These are phyloP conservation scores for Coriolopsis trogii DNA, from an alignment of 1,284 basidiomycete species.

Conservation along the genomic window DNA sequence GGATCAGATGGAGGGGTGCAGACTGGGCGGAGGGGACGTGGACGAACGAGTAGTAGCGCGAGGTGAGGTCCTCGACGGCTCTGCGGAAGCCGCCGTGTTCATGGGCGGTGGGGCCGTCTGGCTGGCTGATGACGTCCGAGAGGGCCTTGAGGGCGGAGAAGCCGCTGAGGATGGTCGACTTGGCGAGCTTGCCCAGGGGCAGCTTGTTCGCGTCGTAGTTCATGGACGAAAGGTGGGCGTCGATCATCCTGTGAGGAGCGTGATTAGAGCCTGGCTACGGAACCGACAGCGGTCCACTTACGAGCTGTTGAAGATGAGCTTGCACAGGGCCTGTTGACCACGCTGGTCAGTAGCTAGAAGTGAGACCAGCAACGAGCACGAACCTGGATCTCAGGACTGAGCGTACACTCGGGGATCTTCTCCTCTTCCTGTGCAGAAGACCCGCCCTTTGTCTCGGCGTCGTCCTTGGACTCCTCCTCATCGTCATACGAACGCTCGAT, in stretches of 20 bases:
- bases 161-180: slow-evolving; percentile 57
- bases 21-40: background rate
- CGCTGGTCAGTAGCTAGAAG: background rate
- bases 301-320: slow-evolving; percentile 59
- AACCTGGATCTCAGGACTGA: slow-evolving; percentile 53
- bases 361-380: background rate
- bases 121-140: slow-evolving; percentile 53
- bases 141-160: slow-evolving; percentile 65
- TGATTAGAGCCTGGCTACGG: background rate
- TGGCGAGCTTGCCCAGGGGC: slow-evolving; percentile 62
- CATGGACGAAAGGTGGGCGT: slow-evolving; percentile 63
- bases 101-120: slow-evolving; percentile 43
- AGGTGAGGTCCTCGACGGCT: slow-evolving; percentile 52
- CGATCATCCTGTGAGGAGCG: slow-evolving; percentile 46
- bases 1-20: background rate
- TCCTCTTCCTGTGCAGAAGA: slow-evolving; percentile 38
- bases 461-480: slow-evolving; percentile 41
- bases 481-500: slow-evolving; percentile 58
- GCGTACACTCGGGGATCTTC: slow-evolving; percentile 49
- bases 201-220: slow-evolving; percentile 74
- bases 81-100: slow-evolving; percentile 39
- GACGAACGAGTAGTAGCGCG: slow-evolving; percentile 61
- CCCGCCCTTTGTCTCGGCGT: slow-evolving; percentile 26
- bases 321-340: slow-evolving; percentile 50
- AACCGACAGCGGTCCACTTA: slow-evolving; percentile 29